phyloP scores from a whole-genome alignment of 1,284 basidiomycete species.

The Ceratobasidium theobromae region DNA sequence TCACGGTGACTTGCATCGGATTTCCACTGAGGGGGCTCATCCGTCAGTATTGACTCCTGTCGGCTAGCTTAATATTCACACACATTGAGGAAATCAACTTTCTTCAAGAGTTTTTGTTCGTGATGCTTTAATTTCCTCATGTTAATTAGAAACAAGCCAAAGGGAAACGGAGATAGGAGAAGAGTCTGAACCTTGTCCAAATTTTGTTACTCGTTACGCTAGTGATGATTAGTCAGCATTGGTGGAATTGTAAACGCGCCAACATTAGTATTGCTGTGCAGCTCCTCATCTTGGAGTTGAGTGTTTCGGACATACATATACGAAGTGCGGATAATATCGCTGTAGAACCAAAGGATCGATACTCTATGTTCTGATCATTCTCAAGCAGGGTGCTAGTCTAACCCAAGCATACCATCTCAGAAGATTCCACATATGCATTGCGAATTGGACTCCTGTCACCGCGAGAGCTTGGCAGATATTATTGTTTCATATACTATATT shows the following conservation, averaged over 20 bases:
- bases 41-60: neutral
- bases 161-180: neutral
- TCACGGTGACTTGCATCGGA: slow-evolving; percentile 91
- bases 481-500: neutral
- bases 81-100: slow-evolving; percentile 90
- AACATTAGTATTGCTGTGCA: no score
- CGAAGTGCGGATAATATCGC: no score
- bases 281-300: no score
- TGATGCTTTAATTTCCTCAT: slow-evolving; percentile 93
- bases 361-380: no score
- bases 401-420: no score
- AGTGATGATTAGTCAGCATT: neutral
- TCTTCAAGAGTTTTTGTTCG: slow-evolving; percentile 91
- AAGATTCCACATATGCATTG: no score
- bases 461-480: neutral
- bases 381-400: no score
- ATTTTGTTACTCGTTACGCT: no score
- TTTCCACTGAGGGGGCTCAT: slow-evolving; percentile 74
- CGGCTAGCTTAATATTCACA: slow-evolving; percentile 41
- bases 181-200: neutral
- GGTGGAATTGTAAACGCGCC: neutral
- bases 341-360: no score
- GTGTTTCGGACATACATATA: no score
- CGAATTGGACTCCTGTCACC: no score
- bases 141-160: slow-evolving; percentile 36